Evolutionary conservation across 176 grass and related monocot species (phyloP).

Genomic region (Phoenix roebelenii): DNA sequence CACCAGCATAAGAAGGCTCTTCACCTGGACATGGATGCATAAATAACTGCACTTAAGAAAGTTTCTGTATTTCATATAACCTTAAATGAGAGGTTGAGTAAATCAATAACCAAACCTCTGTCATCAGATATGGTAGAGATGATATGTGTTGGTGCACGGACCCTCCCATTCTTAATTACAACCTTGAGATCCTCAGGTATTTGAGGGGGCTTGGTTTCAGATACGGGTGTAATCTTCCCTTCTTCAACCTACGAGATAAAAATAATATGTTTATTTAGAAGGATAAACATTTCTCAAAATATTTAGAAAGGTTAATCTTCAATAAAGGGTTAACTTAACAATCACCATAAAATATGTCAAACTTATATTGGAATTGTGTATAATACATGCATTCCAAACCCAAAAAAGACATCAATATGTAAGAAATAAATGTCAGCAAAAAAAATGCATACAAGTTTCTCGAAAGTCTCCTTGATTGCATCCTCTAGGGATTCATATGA

Average conservation of each 20-base stretch:
- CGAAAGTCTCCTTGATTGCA: constrained; percentile 78
- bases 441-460: constrained; percentile 62
- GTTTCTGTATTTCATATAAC: too few relatives aligned
- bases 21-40: constrained; percentile 42
- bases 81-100: too few relatives aligned
- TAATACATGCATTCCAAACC: too few relatives aligned
- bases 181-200: constrained; percentile 94
- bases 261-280: too few relatives aligned
- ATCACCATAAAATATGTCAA: too few relatives aligned
- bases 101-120: constrained; percentile 57
- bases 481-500: constrained; percentile 89
- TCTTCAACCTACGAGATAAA: constrained; percentile 54
- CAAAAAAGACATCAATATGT: too few relatives aligned
- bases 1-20: constrained; percentile 96
- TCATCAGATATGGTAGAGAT: constrained; percentile 99
- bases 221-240: constrained; percentile 72
- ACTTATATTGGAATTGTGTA: too few relatives aligned
- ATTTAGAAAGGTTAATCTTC: neutral
- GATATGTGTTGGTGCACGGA: constrained; percentile 91
- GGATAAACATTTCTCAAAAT: too few relatives aligned
- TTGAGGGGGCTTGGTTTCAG: constrained; percentile 66
- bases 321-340: too few relatives aligned
- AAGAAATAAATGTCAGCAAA: too few relatives aligned
- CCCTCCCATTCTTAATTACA: constrained; percentile 93
- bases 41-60: too few relatives aligned